Conservation (phyloP, 441 rosid species). For the Metrosideros polymorpha region DNA sequence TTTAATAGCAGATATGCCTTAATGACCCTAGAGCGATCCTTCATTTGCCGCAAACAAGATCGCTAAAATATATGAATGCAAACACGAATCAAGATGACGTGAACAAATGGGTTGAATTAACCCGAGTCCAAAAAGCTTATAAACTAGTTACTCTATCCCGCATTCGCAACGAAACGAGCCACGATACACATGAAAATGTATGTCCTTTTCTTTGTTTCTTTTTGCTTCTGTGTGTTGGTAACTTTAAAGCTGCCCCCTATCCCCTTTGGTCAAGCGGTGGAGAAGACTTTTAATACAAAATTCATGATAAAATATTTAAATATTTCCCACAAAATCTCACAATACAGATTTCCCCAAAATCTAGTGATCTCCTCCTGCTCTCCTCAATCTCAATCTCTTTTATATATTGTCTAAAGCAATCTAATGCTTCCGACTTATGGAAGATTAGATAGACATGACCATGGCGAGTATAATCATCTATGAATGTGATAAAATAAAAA, state of each 20-base stretch:
- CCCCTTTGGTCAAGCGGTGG: neutral
- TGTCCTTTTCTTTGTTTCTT: neutral
- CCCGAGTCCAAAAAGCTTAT: neutral
- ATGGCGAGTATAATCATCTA: no score
- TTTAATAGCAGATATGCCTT: no score
- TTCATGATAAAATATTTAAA: no score
- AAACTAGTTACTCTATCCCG: neutral
- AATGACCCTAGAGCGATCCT: neutral
- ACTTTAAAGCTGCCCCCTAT: neutral
- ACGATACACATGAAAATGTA: neutral
- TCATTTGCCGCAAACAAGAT: neutral
- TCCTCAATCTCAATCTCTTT: neutral
- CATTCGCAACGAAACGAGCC: neutral
- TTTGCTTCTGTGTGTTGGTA: neutral
- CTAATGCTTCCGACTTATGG: no score
- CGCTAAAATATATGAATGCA: neutral
- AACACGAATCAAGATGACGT: neutral
- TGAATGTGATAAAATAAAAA: no score
- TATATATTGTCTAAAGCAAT: no score
- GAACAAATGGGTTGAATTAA: neutral
- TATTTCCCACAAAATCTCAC: no score
- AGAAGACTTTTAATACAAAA: neutral
- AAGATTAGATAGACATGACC: no score
- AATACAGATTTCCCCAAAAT: neutral
- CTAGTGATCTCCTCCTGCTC: neutral